Percentiles rank a stretch among this genome's conserved stretches.
Evolutionary conservation across 2,329 filamentous ascomycete genomes (phyloP).

Genomic region (Epichloe amarillans): DNA sequence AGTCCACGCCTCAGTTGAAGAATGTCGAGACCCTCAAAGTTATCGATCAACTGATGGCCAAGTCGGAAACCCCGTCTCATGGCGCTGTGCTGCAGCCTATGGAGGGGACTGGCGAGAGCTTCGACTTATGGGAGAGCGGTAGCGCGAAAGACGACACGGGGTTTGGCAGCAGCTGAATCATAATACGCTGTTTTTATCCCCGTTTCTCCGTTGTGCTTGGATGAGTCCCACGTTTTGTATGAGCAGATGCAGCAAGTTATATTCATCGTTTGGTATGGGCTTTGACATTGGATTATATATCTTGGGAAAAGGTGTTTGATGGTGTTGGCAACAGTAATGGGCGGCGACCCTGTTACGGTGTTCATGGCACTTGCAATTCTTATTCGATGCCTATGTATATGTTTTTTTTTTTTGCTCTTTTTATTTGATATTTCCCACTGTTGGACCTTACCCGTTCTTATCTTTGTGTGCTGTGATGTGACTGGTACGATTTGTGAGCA

Average conservation of each 20-base stretch:
- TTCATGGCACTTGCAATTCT: background rate
- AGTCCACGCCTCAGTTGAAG: constrained; percentile 10
- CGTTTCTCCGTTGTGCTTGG: background rate
- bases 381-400: too few relatives aligned
- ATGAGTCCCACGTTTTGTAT: background rate
- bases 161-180: constrained; percentile 16
- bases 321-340: background rate
- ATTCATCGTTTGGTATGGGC: background rate
- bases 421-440: too few relatives aligned
- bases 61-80: constrained; percentile 24
- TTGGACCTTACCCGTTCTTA: too few relatives aligned
- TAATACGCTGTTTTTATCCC: constrained; percentile 4
- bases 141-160: constrained; percentile 47
- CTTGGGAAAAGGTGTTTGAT: background rate
- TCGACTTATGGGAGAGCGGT: constrained; percentile 59
- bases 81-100: constrained; percentile 39
- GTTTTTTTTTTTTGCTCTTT: background rate
- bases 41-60: constrained; percentile 25
- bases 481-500: too few relatives aligned
- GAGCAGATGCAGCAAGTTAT: background rate
- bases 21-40: constrained; percentile 10
- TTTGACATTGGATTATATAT: background rate
- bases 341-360: background rate
- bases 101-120: constrained; percentile 44
- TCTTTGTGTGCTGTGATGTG: too few relatives aligned